phyloP scores from a whole-genome alignment of 2,329 filamentous ascomycete genomes.

The Metarhizium sp. region DNA sequence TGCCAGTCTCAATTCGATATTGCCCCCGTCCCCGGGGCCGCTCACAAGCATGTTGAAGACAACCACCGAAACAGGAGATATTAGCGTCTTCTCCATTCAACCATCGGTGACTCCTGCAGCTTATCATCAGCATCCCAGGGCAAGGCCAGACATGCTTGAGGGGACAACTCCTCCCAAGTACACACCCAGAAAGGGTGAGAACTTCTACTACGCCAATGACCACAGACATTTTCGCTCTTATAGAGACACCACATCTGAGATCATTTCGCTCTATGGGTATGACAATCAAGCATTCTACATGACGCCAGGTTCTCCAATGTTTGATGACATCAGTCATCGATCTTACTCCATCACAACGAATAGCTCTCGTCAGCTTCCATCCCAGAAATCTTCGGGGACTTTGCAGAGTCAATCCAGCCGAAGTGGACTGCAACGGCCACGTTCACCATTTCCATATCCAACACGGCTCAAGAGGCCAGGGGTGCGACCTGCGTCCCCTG shows the following conservation, averaged over 20 bases:
- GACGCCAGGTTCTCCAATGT: conserved; percentile 32
- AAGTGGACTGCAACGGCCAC: conserved; percentile 37
- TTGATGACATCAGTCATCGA: conserved; percentile 36
- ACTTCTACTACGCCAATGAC: conserved; percentile 27
- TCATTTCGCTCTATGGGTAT: conserved; percentile 45
- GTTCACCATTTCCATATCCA: conserved; percentile 51
- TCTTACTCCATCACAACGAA: conserved; percentile 48
- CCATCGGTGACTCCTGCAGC: conserved; percentile 18
- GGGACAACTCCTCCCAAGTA: conserved; percentile 15
- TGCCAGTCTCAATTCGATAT: conserved; percentile 31
- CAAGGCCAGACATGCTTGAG: conserved; percentile 21
- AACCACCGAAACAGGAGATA: conserved; percentile 57
- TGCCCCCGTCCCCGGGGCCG: conserved; percentile 40
- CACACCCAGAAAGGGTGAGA: conserved; percentile 21
- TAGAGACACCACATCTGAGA: conserved; percentile 43
- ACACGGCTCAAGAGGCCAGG: conserved; percentile 46
- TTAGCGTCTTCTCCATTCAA: conserved; percentile 49
- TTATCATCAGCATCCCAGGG: conserved; percentile 18
- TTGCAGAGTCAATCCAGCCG: conserved; percentile 37
- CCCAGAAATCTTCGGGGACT: conserved; percentile 37
- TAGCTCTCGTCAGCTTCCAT: conserved; percentile 35
- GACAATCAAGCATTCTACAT: conserved; percentile 35
- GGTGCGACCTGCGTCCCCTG: conserved; percentile 38
- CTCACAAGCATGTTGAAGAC: conserved; percentile 58
- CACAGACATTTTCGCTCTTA: conserved; percentile 37